Evolutionary conservation across 805 yeast genomes (phyloP), one percentile per base, ranked within the genome.

Genomic region (Isabelozyma rhagii): DNA sequence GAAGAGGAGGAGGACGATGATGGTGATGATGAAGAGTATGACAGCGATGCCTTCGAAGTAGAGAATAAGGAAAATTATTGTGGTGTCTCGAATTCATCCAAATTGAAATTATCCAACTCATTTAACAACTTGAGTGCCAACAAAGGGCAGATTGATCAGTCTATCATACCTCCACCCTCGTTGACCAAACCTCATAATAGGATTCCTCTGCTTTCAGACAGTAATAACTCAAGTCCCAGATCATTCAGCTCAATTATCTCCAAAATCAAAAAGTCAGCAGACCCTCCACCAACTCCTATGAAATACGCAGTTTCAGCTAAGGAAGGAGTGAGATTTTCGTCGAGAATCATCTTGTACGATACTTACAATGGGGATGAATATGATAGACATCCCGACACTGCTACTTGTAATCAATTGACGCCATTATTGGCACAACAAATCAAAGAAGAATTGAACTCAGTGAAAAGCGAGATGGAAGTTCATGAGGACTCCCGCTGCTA

Each of bases 361-460:
- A 93, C 97, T 0, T 90, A 87, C 66, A 80, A 85, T 51, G 84
- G 84, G 38, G 84, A 80, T 15, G 97, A 88, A 55, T 93, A 93
- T 66, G 97, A 93, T 66, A 82, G 99, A 59, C 90, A 85, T 55
- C 97, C 97, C 0, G 97, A 91, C 54, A 75, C 84, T 28, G 96
- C 96, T 3, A 91, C 97, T 2, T 93, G 97, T 69, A 90, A 92
- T 67, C 90, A 86, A 62, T 75, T 91, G 64, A 91, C 97, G 1
- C 97, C 97, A 5, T 75, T 79, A 50, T 69, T 91, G 62, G 97
- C 97, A 0, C 91, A 89, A 65, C 82, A 81, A 67, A 90, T 93
- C 58, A 87, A 85, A 68, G 87, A 85, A 39, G 98, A 93, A 67
- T 73, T 93, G 63, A 92, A 94, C 67, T 79, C 75, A 47, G 69